Conservation (phyloP, 306 rosid species). For the Lablab purpureus region DNA sequence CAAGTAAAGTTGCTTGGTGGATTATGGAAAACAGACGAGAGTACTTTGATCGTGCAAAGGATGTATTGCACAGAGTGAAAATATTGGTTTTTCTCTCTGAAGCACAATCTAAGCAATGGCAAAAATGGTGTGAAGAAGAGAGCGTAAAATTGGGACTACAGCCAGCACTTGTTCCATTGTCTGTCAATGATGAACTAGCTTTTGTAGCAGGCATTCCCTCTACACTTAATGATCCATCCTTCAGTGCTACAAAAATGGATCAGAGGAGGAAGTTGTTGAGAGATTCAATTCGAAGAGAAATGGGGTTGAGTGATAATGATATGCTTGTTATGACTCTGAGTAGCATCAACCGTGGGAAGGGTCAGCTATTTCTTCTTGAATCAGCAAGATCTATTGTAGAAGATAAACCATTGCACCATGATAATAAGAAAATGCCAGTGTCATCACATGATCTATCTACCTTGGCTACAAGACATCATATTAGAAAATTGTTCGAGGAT, state of each 20-base stretch:
- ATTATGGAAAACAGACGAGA: constrained; percentile 92
- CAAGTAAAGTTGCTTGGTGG: constrained; percentile 95
- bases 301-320: constrained; percentile 74
- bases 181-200: constrained; percentile 87
- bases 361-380: constrained; percentile 83
- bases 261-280: constrained; percentile 70
- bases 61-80: constrained; percentile 72
- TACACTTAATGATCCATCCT: constrained; percentile 66
- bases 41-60: constrained; percentile 82
- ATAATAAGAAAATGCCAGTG: constrained; percentile 44
- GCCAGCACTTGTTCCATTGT: constrained; percentile 76
- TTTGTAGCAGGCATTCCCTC: constrained; percentile 76
- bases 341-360: constrained; percentile 93
- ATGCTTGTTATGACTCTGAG: constrained; percentile 85
- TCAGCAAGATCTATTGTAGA: constrained; percentile 62
- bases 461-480: constrained; percentile 58
- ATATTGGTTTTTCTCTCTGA: constrained; percentile 77
- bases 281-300: constrained; percentile 73
- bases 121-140: constrained; percentile 85
- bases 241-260: constrained; percentile 62
- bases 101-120: constrained; percentile 81
- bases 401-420: constrained; percentile 45
- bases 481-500: constrained; percentile 55
- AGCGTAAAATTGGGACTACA: constrained; percentile 64
- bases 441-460: constrained; percentile 45